Evolutionary conservation across 2,329 filamentous ascomycete genomes (phyloP), one percentile per base, ranked within the genome.

Genomic region (Trematosphaeria pertusa): DNA sequence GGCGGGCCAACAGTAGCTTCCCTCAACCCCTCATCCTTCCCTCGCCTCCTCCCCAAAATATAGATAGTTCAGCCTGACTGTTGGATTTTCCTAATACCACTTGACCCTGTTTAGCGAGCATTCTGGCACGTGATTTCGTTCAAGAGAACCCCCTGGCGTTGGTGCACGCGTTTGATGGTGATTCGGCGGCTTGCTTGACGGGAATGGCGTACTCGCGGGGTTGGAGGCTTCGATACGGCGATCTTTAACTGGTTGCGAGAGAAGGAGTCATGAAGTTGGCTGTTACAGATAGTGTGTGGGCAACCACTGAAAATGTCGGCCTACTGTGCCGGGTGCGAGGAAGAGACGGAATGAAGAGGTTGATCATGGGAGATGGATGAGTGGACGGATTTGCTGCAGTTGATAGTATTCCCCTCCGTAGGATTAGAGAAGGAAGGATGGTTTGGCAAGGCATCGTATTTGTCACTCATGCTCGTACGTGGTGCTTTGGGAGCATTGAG

Each of bases 51-150:
- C 24, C 17, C 17, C 28, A 43, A 43, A 54, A 52, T 31, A 56
- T 59, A 61, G 52, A 62, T 62, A 64, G 52, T 47, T 54, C 48
- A 46, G 43, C 46, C 46, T 47, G 48, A 36, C 45, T 51, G 49
- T 60, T 59, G 56, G 60, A 59, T 60, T 58, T 52, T 48, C 52
- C 43, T 45, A 52, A 34, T 36, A 44, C 44, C 53, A 50, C 49
- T 56, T 50, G 37, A 19, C 36, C 30, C 30, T 38, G 32, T 62
- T 66, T 66, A 67, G 64, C 64, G 64, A 66, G 64, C 62, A 66
- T 67, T 50, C 39, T 53, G 53, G 49, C 46, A 53, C 52, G 47
- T 42, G 34, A 18, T 47, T 37, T 34, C 37, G 14, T 39, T 11
- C 3, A 21, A n/a, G 9, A 32, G 17, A n/a, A 21, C 37, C 44